Evolutionary conservation across 306 rosid genomes (phyloP).

Genomic region (Casuarina equisetifolia): DNA sequence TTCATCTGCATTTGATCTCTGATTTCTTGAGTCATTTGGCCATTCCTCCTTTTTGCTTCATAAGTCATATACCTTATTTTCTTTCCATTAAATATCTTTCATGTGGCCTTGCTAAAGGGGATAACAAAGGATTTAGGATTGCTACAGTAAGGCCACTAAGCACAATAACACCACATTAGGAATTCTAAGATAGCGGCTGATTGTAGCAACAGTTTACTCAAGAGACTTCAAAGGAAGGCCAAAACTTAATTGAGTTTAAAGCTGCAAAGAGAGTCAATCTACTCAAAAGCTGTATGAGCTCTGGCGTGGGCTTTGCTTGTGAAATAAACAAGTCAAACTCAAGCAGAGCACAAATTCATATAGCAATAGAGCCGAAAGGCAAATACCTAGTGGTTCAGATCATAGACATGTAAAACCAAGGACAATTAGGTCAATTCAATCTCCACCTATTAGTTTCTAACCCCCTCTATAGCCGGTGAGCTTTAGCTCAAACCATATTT

Average conservation of each 20-base stretch:
- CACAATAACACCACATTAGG: not conserved
- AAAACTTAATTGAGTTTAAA: not conserved
- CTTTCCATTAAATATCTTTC: not conserved
- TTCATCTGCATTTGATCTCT: not conserved
- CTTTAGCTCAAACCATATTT: not conserved
- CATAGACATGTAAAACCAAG: not conserved
- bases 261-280: not conserved
- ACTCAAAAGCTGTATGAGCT: not conserved
- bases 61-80: not conserved
- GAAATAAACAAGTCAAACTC: not conserved
- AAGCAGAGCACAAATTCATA: not conserved
- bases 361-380: not conserved
- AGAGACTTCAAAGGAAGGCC: not conserved
- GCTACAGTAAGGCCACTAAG: not conserved
- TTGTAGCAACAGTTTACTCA: not conserved
- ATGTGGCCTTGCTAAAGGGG: not conserved
- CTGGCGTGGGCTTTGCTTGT: not conserved
- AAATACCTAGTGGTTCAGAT: not conserved
- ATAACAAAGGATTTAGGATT: not conserved
- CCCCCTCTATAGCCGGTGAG: not conserved
- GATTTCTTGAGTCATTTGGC: not conserved
- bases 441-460: not conserved
- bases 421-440: not conserved
- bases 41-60: not conserved
- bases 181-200: not conserved